Conservation (phyloP, 352 stramenopile genomes). For the Stramenopiles sp. region DNA sequence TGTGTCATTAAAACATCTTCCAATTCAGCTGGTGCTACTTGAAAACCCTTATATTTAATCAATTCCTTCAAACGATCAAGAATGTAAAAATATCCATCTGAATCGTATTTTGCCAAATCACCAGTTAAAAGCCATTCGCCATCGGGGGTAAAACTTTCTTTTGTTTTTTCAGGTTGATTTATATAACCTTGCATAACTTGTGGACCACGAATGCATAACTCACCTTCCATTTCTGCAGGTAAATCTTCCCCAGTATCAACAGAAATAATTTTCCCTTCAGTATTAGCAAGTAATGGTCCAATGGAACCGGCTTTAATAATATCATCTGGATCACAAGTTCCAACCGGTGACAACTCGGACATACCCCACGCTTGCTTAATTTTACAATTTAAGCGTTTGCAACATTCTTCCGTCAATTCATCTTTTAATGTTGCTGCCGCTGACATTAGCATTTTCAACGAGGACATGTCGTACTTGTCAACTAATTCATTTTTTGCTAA, state of each 20-base stretch:
- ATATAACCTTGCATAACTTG: slow-evolving; percentile 73
- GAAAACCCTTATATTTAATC: slow-evolving; percentile 79
- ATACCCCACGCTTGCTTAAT: slow-evolving; percentile 38
- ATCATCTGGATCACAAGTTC: not conserved
- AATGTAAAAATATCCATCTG: slow-evolving; percentile 68
- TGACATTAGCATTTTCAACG: slow-evolving; percentile 37
- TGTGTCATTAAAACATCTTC: slow-evolving; percentile 60
- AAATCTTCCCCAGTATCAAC: slow-evolving; percentile 29
- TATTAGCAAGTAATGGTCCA: slow-evolving; percentile 35
- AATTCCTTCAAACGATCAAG: slow-evolving; percentile 72
- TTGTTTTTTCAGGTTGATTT: slow-evolving; percentile 54
- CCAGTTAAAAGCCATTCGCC: slow-evolving; percentile 55
- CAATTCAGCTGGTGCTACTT: slow-evolving; percentile 66
- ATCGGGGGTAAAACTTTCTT: slow-evolving; percentile 36
- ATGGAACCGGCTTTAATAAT: slow-evolving; percentile 20
- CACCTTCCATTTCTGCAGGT: slow-evolving; percentile 28
- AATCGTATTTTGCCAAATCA: slow-evolving; percentile 65
- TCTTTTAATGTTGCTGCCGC: slow-evolving; percentile 49
- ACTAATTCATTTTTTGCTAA: slow-evolving; percentile 64
- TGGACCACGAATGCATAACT: slow-evolving; percentile 55
- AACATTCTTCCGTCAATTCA: slow-evolving; percentile 34
- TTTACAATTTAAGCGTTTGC: slow-evolving; percentile 33
- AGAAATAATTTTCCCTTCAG: slow-evolving; percentile 31
- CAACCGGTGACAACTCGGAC: slow-evolving; percentile 30
- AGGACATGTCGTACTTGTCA: slow-evolving; percentile 65